Base-by-base conservation (phyloP, 345 rosid species). In the Arabidopsis arenosa region DNA sequence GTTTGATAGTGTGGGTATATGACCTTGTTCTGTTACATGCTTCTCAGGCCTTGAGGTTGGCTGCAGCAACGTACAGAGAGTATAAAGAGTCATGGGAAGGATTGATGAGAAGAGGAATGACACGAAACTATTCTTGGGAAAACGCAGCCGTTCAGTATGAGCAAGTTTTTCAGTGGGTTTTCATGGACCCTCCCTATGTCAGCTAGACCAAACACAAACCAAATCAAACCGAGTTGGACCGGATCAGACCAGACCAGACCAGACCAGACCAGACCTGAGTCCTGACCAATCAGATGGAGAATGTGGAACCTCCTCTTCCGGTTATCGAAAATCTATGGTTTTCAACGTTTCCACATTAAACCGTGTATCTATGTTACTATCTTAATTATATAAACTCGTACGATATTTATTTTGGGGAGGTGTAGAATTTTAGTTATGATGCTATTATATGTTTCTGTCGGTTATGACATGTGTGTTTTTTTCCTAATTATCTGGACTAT, bases 121-220 rank as follows among this genome's bases (percentile, higher is more conserved):
- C 56, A 35, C 79, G 51, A 71, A 88, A 90, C 82, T 86, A 54
- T 71, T 83, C 97, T 2, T 90, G 99, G 99, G 87, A 95, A 69
- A 90, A 86, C 41, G 98, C 97, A 28, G 97, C 98, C 0, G 58
- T 59, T 61, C 93, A 90, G 68, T 95, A 95, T 54, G 97, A 90
- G 79, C 90, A 92, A 82, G 87, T 89, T 36, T 92, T 95, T 8
- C 83, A 87, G 53, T 95, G 99, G 99, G 93, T 85, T 21, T 85
- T 70, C 85, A 62, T 84, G 7, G 98, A 90, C 78, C 88, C 83
- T 11, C 96, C 98, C 18, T 94, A 90, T 33, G 71, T 92, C 52
- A 62, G 36, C 23, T 90, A 81, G 81, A 56, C 18, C 41, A 6
- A 3, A 57, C 13, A 15, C 5, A 44, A 49, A 43, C 62, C 10